Evolutionary conservation across 2,329 filamentous ascomycete genomes (phyloP), one percentile per base, ranked within the genome.

Genomic region (Podosphaera fusca): DNA sequence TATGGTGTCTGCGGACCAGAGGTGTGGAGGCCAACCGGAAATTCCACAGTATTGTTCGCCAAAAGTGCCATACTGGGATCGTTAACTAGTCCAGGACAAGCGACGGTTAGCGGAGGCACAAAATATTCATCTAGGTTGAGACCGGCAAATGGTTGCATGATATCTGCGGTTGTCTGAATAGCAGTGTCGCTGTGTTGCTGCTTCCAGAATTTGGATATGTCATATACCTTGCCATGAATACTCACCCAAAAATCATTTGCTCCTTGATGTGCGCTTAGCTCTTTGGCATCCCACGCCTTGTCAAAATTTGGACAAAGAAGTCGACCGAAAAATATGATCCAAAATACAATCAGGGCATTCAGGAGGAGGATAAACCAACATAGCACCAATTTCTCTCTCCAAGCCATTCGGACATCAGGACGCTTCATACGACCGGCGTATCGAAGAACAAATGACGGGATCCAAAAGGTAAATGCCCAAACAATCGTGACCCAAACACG

Each of bases 351-450:
- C 34, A 79, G 66, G 45, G 68, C 87, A 70, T 98, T 98, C 62
- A 94, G 70, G 10, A 98, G 64, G 35, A 85, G 67, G 63, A 98
- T 96, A 56, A 95, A 64, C 58, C 85, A 73, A 52, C 89, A 81
- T 9, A 98, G 73, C 0, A 92, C 84, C 9, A 98, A 55, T 70
- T 98, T 98, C 67, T 98, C 92, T 69, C 92, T 80, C 92, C 92
- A 98, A 0, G 92, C 92, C 80, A 95, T 85, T 33, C 92, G 85
- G 7, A 98, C 87, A 70, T 98, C 92, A 1, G 89, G 92, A 57
- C 92, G 82, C 71, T 94, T 94, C 92, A 98, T 98, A 30, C 90
- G 85, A 36, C 92, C 92, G 58, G 96, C 66, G 59, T 76, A 83
- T n/a, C 78, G 78, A 14, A 98, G 79, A 1, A 85, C 62, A 53